Percentiles rank a stretch among this genome's conserved stretches.
Conservation (phyloP, 352 stramenopile genomes). For the Nothophytophthora sp. region DNA sequence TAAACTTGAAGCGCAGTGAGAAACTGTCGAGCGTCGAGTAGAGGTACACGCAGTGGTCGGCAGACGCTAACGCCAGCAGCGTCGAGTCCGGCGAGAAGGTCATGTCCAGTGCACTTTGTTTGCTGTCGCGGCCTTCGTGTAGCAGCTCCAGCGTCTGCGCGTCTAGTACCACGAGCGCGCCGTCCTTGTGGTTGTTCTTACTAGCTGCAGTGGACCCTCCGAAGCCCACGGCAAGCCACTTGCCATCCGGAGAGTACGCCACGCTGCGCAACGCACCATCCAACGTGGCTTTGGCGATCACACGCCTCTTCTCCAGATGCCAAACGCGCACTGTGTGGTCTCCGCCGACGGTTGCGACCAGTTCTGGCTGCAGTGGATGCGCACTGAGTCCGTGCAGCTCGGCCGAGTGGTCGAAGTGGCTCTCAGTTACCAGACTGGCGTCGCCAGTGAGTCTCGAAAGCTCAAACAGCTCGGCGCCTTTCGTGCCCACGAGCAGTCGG, state of each 20-base stretch:
- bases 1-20: slow-evolving; percentile 72
- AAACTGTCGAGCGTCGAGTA: slow-evolving; percentile 89
- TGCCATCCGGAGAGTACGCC: slow-evolving; percentile 65
- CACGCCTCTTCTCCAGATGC: slow-evolving; percentile 52
- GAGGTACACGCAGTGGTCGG: slow-evolving; percentile 91
- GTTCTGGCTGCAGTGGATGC: slow-evolving; percentile 46
- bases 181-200: slow-evolving; percentile 37
- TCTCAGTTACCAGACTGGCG: slow-evolving; percentile 67
- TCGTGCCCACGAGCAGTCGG: slow-evolving; percentile 68
- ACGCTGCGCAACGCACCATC: slow-evolving; percentile 62
- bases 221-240: slow-evolving; percentile 68
- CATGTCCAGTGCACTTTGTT: slow-evolving; percentile 78
- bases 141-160: slow-evolving; percentile 74
- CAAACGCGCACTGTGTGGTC: slow-evolving; percentile 74
- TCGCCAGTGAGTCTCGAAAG: slow-evolving; percentile 63
- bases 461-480: slow-evolving; percentile 67
- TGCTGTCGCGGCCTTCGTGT: slow-evolving; percentile 89
- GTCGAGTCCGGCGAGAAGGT: slow-evolving; percentile 89
- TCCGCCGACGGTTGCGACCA: slow-evolving; percentile 70
- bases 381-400: slow-evolving; percentile 51
- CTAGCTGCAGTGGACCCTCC: slow-evolving; percentile 25
- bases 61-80: slow-evolving; percentile 78
- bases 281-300: slow-evolving; percentile 57
- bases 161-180: slow-evolving; percentile 65
- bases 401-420: slow-evolving; percentile 44